Evolutionary conservation across 768 basidiomycete species (phyloP), one percentile per base, ranked within the genome.

Genomic region (Lanmaoa pseudosensibilis): DNA sequence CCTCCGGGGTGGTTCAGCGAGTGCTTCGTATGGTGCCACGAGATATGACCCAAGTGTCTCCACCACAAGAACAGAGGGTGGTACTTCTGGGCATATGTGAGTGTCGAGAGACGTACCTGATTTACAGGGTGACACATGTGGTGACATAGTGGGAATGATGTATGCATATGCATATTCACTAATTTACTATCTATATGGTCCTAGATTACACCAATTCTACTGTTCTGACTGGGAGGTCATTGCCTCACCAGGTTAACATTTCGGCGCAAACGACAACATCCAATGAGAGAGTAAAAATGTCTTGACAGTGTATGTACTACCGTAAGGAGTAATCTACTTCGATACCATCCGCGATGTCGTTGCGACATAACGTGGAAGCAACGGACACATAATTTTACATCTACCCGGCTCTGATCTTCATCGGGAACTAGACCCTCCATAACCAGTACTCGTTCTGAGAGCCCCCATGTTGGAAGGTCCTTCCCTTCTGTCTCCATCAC

Each of bases 391-490:
- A 40, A 27, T 45, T 51, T 57, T 34, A 40, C 33, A 38, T 48
- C 18, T 34, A 50, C 33, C 37, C 12, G 2, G 19, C 25, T 37
- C 43, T 7, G 13, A 10, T 65, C 70, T 70, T 74, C 64, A 93
- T 57, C 91, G 78, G 27, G 87, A 85, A 58, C 72, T 84, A 5
- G 91, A 89, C 27, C 91, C 85, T 32, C 92, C 93, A 54, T 88
- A 82, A 0, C 90, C 92, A 16, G 90, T 89, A 65, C 90, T 90
- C 36, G 82, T 76, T 68, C 92, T 81, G 80, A 89, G 85, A 23
- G 81, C 59, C 7, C 90, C 92, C 46, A 90, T 65, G 66, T 79
- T 83, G 25, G 88, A 90, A 16, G 84, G 69, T 7, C 88, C 88
- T 67, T 88, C 88, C 7, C 84, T 85, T 54, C 88, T 76, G 64